Conservation (phyloP, 768 basidiomycete species). For the Leccinum subgranulosum region DNA sequence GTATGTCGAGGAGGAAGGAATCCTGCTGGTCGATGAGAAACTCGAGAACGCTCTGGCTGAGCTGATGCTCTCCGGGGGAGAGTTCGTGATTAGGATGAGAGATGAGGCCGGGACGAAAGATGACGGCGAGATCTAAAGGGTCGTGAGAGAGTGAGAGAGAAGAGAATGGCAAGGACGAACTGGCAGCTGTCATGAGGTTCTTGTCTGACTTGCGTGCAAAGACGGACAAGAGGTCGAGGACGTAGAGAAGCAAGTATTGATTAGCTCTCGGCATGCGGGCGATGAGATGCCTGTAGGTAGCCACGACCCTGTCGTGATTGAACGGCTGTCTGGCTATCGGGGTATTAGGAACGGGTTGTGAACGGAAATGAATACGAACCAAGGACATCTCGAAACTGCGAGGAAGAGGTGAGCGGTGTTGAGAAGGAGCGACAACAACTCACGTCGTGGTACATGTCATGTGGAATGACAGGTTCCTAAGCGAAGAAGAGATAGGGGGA, state of each 20-base stretch:
- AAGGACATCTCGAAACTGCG: conserved; percentile 75
- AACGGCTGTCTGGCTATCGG: conserved; percentile 59
- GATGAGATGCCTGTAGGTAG: conserved; percentile 82
- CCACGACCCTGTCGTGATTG: conserved; percentile 69
- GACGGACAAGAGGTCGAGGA: conserved; percentile 92
- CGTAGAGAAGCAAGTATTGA: conserved; percentile 95
- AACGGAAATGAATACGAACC: conserved; percentile 40
- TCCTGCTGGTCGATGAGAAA: conserved; percentile 97
- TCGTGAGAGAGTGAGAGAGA: not conserved
- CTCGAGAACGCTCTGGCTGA: conserved; percentile 88
- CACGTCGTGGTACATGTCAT: conserved; percentile 84
- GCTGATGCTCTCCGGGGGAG: conserved; percentile 78
- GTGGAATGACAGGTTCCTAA: conserved; percentile 94
- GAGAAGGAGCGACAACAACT: conserved; percentile 32
- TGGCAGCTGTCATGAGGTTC: conserved; percentile 94
- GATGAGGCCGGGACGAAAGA: conserved; percentile 94
- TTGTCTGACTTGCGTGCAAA: conserved; percentile 88
- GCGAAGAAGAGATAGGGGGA: conserved; percentile 9
- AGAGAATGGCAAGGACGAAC: conserved; percentile 45
- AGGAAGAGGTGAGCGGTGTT: conserved; percentile 7
- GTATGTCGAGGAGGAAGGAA: conserved; percentile 88
- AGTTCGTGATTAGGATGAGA: conserved; percentile 87
- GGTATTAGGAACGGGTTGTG: conserved; percentile 13
- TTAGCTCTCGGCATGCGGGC: conserved; percentile 82
- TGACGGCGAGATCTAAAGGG: conserved; percentile 83